phyloP scores from a whole-genome alignment of 192 early-diverging fungal genomes.

The Rhizophagus clarus region DNA sequence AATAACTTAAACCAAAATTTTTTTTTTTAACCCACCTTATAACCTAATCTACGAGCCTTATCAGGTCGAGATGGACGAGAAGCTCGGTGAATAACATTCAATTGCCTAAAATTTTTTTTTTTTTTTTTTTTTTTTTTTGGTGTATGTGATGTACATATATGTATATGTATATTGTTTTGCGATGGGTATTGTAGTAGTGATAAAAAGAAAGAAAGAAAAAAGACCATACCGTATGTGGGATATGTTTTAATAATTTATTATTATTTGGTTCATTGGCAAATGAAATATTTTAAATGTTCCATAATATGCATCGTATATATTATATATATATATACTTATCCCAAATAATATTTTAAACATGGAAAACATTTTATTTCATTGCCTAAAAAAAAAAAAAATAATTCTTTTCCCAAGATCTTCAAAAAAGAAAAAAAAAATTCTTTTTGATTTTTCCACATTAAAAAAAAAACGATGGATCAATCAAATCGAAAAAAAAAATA shows the following conservation, averaged over 20 bases:
- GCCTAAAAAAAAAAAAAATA: conserved; percentile 4
- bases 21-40: conserved; percentile 65
- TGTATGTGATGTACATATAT: not conserved
- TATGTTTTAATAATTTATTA: conserved; percentile 5
- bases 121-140: too few species aligned
- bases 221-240: conserved; percentile 10
- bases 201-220: not conserved
- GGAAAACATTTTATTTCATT: conserved; percentile 25
- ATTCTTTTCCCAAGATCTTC: not conserved
- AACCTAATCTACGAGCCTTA: conserved; percentile 98
- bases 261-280: conserved; percentile 39
- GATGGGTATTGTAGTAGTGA: too few species aligned
- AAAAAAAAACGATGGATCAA: too few species aligned
- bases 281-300: conserved; percentile 25
- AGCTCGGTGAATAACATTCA: conserved; percentile 98
- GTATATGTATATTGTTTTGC: not conserved
- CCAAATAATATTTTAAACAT: not conserved
- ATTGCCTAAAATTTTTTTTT: conserved; percentile 65
- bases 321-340: not conserved
- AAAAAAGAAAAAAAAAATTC: not conserved
- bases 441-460: too few species aligned
- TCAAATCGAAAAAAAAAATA: too few species aligned
- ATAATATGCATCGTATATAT: not conserved
- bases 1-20: too few species aligned
- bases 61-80: conserved; percentile 98